Conservation (phyloP, 768 basidiomycete genomes). For the Kwoniella sp. region DNA sequence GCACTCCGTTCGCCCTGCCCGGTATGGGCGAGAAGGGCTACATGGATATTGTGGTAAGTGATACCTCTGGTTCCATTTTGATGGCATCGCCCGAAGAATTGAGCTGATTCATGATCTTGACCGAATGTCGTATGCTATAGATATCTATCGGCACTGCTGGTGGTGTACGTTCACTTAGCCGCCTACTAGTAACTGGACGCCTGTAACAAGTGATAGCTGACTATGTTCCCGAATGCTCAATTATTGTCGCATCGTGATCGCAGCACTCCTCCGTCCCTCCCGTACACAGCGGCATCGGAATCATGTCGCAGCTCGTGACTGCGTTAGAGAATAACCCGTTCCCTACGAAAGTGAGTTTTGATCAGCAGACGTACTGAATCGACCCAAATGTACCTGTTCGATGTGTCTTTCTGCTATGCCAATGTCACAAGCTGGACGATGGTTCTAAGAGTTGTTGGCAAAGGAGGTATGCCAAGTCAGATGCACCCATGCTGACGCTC, state of each 20-base stretch:
- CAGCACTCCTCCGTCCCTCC: slow-evolving; percentile 53
- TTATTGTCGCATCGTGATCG: too few relatives aligned
- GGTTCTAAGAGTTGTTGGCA: background rate
- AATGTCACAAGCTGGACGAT: too few relatives aligned
- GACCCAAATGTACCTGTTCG: background rate
- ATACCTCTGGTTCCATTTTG: background rate
- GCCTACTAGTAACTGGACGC: too few relatives aligned
- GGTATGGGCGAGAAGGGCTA: slow-evolving; percentile 53
- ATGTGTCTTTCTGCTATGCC: background rate
- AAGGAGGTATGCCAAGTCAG: too few relatives aligned
- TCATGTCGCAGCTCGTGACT: slow-evolving; percentile 44
- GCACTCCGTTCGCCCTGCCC: slow-evolving; percentile 45
- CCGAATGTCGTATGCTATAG: background rate
- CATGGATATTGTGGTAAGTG: slow-evolving; percentile 44
- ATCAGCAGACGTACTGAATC: background rate
- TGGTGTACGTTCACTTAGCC: slow-evolving; percentile 36
- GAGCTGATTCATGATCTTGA: background rate
- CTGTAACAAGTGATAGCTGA: too few relatives aligned
- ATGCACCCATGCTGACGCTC: background rate
- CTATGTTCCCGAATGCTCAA: background rate
- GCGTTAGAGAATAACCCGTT: slow-evolving; percentile 50
- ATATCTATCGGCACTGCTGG: slow-evolving; percentile 52
- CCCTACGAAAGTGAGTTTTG: slow-evolving; percentile 34
- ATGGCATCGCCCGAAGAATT: too few relatives aligned
- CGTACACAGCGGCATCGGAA: slow-evolving; percentile 49